Base-by-base conservation (phyloP, 106 monocot genomes). In the Dendrobium officinale region DNA sequence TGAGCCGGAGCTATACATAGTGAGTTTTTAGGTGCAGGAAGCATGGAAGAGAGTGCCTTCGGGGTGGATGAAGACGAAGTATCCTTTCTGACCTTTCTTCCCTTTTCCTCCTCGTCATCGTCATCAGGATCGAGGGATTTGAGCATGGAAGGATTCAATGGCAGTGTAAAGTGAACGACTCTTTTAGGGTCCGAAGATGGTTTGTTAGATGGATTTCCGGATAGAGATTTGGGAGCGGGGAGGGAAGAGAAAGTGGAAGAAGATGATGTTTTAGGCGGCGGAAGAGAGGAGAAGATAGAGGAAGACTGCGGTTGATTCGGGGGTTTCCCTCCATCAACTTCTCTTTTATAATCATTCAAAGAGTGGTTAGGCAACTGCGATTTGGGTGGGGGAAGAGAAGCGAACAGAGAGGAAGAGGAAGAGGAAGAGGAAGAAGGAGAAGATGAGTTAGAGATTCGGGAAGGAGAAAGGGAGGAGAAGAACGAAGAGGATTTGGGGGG, bases 21-120 rank as follows among this genome's bases (percentile, higher is more conserved):
- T 15, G 93, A 85, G 43, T 93, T 84, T 75, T 89, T 91, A 2
- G 96, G 93, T 42, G 90, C 83, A 40, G 96, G 96, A n/a, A 96
- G 85, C 77, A 93, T 83, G 8, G 88, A 91, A 77, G 90, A 90
- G 2, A 96, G 82, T 19, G 77, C 33, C 40, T 84, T 91, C 4
- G 84, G 41, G 5, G 82, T 4, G 42, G 49, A 55, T 7, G 75
- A 43, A 16, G 82, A 79, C 13, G 89, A 90, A 27, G 78, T 79
- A 54, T 86, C 78, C 17, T 81, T 74, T 4, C 24, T 80, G 18
- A 19, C 42, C 51, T 85, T 90, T 33, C 67, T 84, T 74, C 81
- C 47, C 55, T 78, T 81, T 54, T 72, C 67, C 58, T 82, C 84
- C 5, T 88, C 85, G 0, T 92, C 88, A 9, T 90, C 96, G 8